These are phyloP conservation scores for Puccinellia tenuiflora DNA, from an alignment of 176 grass and related monocot genomes.

Conservation along the genomic window DNA sequence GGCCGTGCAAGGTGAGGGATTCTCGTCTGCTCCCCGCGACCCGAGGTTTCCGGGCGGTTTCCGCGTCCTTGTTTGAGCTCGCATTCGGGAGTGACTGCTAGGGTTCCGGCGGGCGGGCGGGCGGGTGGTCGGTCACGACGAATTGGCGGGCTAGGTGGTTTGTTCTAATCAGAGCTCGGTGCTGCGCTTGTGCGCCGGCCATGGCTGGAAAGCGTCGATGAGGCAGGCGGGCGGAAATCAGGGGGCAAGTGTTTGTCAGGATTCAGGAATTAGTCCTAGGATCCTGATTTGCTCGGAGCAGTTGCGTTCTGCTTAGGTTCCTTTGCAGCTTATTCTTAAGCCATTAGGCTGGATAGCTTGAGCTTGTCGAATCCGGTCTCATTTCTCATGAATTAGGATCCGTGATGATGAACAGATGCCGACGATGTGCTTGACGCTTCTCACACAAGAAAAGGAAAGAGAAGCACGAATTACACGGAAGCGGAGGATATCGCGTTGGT, in stretches of 20 bases:
- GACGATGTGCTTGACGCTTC: too few relatives aligned
- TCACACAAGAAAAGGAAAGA: too few relatives aligned
- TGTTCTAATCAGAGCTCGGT: not conserved
- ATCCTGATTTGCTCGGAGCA: not conserved
- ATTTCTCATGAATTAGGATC: too few relatives aligned
- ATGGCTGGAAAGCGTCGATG: not conserved
- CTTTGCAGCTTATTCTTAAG: too few relatives aligned
- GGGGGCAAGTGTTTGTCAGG: not conserved
- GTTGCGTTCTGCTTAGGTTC: not conserved
- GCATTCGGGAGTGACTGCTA: not conserved
- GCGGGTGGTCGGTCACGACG: not conserved
- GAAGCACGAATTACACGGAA: too few relatives aligned
- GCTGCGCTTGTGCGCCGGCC: not conserved
- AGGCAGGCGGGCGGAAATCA: not conserved
- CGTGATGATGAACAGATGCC: too few relatives aligned
- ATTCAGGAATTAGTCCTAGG: not conserved
- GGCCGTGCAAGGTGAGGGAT: constrained; percentile 59
- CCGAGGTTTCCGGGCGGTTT: not conserved
- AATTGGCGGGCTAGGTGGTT: not conserved
- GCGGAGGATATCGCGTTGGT: too few relatives aligned
- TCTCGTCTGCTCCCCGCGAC: not conserved
- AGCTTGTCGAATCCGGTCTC: too few relatives aligned
- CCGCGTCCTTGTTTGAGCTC: not conserved
- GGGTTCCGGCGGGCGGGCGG: constrained; percentile 5
- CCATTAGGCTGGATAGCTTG: too few relatives aligned